Evolutionary conservation across 2,329 filamentous ascomycete genomes (phyloP), one percentile per base, ranked within the genome.

Genomic region (Colletotrichum orbiculare): DNA sequence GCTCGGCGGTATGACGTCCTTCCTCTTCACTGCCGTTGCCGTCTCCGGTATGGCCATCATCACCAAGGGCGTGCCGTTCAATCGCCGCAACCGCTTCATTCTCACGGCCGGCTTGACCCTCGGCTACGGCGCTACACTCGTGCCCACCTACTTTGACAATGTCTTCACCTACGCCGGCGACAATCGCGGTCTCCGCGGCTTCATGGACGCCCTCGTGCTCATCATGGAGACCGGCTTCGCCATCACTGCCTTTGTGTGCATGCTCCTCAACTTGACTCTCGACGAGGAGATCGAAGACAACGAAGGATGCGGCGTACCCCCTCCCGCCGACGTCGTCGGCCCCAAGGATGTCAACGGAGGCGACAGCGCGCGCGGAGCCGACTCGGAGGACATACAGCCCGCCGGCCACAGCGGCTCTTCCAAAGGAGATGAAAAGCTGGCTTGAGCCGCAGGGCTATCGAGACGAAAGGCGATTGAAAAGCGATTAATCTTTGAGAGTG

Each of bases 41-140:
- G 89, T 93, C 2, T 91, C 89, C 0, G 93, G 93, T 70, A 87
- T 96, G 66, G 85, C 90, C 53, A 94, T 96, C 70, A 89, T 96
- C 67, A 83, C 86, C 4, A 86, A 87, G 15, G 85, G 85, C 41
- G 87, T 91, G 2, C 84, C 87, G 0, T 94, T 95, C 74, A 93
- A 87, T n/a, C 86, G 92, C 42, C 88, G 93, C 55, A 94, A 91
- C 71, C 85, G 93, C 33, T 96, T 96, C 79, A 92, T 96, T 71
- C 83, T 96, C 10, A 94, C 93, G 0, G 90, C 91, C 0, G 87
- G 89, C 0, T 80, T 96, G 38, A 84, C 91, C 0, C 79, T 95
- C 35, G 93, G 93, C 38, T 92, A 92, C 68, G 88, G 89, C 60
- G 89, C 89, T 9, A 91, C 88, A 0, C 78, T 91, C 0, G 85